Evolutionary conservation across 257 asterid genomes (phyloP).

Genomic region (Rubia yunnanensis): DNA sequence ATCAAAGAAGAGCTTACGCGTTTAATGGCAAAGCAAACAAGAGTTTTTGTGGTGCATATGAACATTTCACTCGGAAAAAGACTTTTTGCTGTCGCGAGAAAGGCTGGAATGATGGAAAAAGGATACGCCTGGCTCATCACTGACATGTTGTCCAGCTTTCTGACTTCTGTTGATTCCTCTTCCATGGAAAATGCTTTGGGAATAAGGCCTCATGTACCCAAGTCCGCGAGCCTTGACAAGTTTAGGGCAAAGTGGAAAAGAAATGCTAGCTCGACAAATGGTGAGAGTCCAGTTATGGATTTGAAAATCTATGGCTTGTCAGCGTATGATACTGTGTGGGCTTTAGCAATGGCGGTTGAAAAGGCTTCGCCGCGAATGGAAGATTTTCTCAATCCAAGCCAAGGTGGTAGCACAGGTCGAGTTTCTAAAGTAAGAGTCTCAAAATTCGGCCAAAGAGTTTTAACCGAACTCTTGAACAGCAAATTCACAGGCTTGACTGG

Average conservation of each 20-base stretch:
- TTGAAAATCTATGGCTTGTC: conserved; percentile 39
- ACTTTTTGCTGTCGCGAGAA: conserved; percentile 29
- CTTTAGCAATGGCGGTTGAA: conserved; percentile 32
- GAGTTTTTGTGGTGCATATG: conserved; percentile 49
- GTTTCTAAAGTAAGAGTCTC: conserved; percentile 23
- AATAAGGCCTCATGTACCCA: conserved; percentile 31
- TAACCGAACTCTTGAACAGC: conserved; percentile 14
- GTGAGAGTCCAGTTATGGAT: conserved; percentile 13
- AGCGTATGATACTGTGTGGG: conserved; percentile 45
- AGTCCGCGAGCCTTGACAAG: conserved; percentile 18
- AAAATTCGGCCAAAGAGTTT: conserved; percentile 26
- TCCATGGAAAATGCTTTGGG: conserved; percentile 53
- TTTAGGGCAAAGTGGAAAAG: conserved; percentile 31
- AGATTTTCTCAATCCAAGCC: conserved; percentile 7
- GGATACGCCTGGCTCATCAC: conserved; percentile 59
- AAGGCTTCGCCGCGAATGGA: conserved; percentile 14
- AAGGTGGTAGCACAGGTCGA: conserved; percentile 8
- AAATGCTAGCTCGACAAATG: conserved; percentile 19
- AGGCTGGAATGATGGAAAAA: conserved; percentile 31
- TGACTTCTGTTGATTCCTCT: conserved; percentile 21
- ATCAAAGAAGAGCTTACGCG: conserved; percentile 17
- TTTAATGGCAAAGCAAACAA: conserved; percentile 34
- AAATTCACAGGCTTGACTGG: conserved; percentile 36
- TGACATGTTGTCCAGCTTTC: conserved; percentile 31
- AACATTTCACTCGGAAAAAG: conserved; percentile 22